These are phyloP conservation scores for Suhomyces sp. DNA, from an alignment of 805 yeast genomes.

Conservation along the genomic window DNA sequence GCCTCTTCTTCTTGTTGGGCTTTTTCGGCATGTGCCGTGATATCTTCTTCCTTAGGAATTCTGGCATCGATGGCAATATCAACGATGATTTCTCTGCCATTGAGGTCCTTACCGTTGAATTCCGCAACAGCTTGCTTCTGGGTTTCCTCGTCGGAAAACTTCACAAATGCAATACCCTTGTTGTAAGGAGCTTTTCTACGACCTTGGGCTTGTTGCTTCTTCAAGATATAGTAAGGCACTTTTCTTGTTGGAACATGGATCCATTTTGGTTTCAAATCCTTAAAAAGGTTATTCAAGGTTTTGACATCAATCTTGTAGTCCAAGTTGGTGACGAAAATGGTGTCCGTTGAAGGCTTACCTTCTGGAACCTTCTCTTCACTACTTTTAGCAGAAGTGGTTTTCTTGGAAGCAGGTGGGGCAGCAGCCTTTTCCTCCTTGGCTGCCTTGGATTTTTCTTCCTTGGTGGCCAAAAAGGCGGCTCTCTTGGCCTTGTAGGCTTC, in stretches of 20 bases:
- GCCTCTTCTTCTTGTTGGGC: not conserved
- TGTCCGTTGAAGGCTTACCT: slow-evolving; percentile 55
- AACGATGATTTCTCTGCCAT: slow-evolving; percentile 65
- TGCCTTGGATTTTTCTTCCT: slow-evolving; percentile 17
- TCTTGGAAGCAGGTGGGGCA: slow-evolving; percentile 13
- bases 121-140: slow-evolving; percentile 72
- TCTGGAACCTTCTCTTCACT: slow-evolving; percentile 29
- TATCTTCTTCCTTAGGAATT: slow-evolving; percentile 11
- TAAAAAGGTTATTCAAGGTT: slow-evolving; percentile 45
- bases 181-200: slow-evolving; percentile 43
- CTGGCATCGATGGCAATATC: slow-evolving; percentile 71
- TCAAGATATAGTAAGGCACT: slow-evolving; percentile 44
- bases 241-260: slow-evolving; percentile 57
- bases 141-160: slow-evolving; percentile 56
- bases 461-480: slow-evolving; percentile 12
- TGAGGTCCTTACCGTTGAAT: slow-evolving; percentile 63
- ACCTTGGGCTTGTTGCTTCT: slow-evolving; percentile 45
- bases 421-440: slow-evolving; percentile 20
- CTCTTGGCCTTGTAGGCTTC: slow-evolving; percentile 33
- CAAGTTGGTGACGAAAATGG: slow-evolving; percentile 62
- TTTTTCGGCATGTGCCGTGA: slow-evolving; percentile 1
- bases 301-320: slow-evolving; percentile 50
- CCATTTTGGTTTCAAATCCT: slow-evolving; percentile 53
- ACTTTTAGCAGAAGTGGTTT: slow-evolving; percentile 10
- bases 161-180: slow-evolving; percentile 67